Conservation (phyloP, 495 filamentous ascomycete genomes). For the Hypomontagnella submonticulosa region DNA sequence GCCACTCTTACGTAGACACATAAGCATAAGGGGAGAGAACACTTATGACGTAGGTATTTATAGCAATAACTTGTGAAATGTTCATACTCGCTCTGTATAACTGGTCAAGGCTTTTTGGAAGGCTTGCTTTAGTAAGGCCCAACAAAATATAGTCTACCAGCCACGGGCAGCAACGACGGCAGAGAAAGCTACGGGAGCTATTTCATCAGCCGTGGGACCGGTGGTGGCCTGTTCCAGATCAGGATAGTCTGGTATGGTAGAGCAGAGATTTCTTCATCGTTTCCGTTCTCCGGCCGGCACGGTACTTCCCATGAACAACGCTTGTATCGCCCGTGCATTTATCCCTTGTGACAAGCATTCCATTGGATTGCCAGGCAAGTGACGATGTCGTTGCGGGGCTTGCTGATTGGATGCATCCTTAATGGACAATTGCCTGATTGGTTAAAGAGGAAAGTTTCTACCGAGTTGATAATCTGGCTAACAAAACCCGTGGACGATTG, state of each 20-base stretch:
- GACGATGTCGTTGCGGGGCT: constrained; percentile 42
- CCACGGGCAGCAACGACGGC: constrained; percentile 11
- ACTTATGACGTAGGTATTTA: constrained; percentile 23
- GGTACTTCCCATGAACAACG: constrained; percentile 27
- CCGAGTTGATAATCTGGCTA: constrained; percentile 44
- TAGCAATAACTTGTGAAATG: constrained; percentile 28
- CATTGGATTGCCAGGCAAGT: constrained; percentile 42
- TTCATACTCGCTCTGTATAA: constrained; percentile 1
- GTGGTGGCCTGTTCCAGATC: constrained; percentile 26
- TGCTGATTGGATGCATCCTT: constrained; percentile 36
- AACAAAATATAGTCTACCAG: constrained; percentile 8
- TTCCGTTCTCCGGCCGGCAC: constrained; percentile 40
- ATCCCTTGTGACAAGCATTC: constrained; percentile 46
- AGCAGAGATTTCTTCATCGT: constrained; percentile 33
- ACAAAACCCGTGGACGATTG: constrained; percentile 43
- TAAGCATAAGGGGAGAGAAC: constrained; percentile 25
- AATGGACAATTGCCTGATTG: constrained; percentile 44
- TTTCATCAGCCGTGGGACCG: constrained; percentile 32
- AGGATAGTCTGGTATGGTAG: constrained; percentile 12
- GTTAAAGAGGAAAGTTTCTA: constrained; percentile 44
- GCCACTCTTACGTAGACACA: constrained; percentile 43
- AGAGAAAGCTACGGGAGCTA: constrained; percentile 13
- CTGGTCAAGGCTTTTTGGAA: too few species aligned
- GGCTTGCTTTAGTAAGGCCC: background rate
- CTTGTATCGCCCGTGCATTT: constrained; percentile 42